phyloP scores from a whole-genome alignment of 1,139 yeast species.

The Lizanozyma gosingica region DNA sequence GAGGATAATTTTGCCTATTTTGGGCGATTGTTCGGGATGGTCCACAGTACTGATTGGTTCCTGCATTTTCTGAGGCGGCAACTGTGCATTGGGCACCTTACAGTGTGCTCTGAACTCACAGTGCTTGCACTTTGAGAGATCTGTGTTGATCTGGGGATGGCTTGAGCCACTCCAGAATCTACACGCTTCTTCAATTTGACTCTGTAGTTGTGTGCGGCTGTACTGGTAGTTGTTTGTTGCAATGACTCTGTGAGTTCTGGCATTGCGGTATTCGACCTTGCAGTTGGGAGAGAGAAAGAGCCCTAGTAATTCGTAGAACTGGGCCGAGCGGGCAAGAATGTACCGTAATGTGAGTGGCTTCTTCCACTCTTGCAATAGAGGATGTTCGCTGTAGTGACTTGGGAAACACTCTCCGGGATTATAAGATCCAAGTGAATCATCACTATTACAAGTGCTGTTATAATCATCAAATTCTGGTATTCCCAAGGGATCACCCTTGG shows the following conservation, averaged over 20 bases:
- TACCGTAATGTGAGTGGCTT: background rate
- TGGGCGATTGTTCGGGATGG: no score
- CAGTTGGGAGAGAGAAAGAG: background rate
- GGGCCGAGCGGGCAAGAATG: background rate
- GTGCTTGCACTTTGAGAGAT: background rate
- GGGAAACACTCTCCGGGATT: background rate
- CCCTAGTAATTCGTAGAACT: background rate
- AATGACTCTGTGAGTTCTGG: background rate
- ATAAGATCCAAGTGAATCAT: background rate
- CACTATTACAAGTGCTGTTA: no score
- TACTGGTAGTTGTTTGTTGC: background rate
- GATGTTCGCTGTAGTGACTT: background rate
- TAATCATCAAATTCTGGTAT: background rate
- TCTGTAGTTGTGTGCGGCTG: background rate
- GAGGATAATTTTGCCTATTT: slow-evolving; percentile 4
- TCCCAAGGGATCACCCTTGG: background rate
- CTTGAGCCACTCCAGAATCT: background rate
- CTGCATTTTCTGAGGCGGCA: no score
- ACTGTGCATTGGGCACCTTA: background rate
- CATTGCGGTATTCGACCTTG: background rate
- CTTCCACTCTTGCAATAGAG: background rate
- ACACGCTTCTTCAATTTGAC: background rate
- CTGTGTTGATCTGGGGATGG: background rate
- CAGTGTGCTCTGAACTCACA: background rate
- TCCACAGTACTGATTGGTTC: no score